Percentiles rank a stretch among this genome's conserved stretches.
phyloP scores from a whole-genome alignment of 352 stramenopile genomes.

The Globisporangium nodosum region DNA sequence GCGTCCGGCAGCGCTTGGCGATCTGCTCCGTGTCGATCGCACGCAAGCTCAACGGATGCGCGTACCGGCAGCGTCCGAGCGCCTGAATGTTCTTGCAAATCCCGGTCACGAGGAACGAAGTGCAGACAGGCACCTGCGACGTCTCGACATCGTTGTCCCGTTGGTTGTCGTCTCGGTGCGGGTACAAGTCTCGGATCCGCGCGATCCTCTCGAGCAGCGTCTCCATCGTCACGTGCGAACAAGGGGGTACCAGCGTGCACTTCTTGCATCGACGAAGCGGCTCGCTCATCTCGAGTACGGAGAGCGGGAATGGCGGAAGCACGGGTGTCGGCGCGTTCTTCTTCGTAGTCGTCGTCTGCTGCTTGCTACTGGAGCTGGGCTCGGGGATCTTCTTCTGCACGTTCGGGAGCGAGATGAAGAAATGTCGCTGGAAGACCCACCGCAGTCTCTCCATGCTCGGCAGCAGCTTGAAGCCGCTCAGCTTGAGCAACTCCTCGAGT shows the following conservation, averaged over 20 bases:
- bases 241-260: slow-evolving; percentile 65
- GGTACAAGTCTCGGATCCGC: slow-evolving; percentile 42
- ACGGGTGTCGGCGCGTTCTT: not conserved
- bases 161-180: slow-evolving; percentile 13
- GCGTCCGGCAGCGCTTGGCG: slow-evolving; percentile 24
- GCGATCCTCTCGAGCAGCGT: slow-evolving; percentile 41
- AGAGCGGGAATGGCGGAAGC: slow-evolving; percentile 41
- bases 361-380: not conserved
- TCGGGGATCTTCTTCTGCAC: slow-evolving; percentile 22
- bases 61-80: slow-evolving; percentile 56
- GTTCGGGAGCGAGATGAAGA: slow-evolving; percentile 58
- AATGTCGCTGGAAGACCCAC: slow-evolving; percentile 38
- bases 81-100: slow-evolving; percentile 58
- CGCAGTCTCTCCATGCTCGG: slow-evolving; percentile 36
- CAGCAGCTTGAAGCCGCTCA: slow-evolving; percentile 32
- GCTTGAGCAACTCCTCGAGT: slow-evolving; percentile 38
- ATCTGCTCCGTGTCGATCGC: slow-evolving; percentile 45
- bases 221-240: slow-evolving; percentile 41
- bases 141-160: slow-evolving; percentile 5
- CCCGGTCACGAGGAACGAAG: slow-evolving; percentile 39
- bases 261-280: slow-evolving; percentile 53
- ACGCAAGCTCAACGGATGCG: slow-evolving; percentile 45
- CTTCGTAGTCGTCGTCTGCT: not conserved
- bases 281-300: slow-evolving; percentile 49
- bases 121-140: slow-evolving; percentile 20